A percentile compares a stretch with the other conserved stretches of the same genome.
Evolutionary conservation across 805 yeast species (phyloP).

Genomic region (Lachancea mirantina): DNA sequence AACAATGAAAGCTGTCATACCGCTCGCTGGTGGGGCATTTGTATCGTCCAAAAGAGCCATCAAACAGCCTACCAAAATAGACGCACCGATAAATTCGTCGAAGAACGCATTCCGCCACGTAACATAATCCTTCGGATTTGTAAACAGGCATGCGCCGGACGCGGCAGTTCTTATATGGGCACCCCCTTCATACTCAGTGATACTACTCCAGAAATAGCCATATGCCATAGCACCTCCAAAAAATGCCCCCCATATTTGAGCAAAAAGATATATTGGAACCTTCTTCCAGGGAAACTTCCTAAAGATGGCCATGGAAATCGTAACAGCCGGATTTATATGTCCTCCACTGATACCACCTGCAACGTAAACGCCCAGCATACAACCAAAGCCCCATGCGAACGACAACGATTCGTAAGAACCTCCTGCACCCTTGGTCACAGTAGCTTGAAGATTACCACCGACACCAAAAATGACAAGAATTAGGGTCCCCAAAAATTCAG

Average conservation of each 20-base stretch:
- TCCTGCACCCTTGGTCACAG: conserved; percentile 30
- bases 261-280: conserved; percentile 35
- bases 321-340: conserved; percentile 43
- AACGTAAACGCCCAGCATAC: conserved; percentile 38
- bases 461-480: conserved; percentile 39
- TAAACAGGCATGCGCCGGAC: conserved; percentile 38
- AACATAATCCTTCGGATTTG: conserved; percentile 34
- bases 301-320: conserved; percentile 37
- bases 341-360: conserved; percentile 46
- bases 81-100: conserved; percentile 37
- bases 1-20: conserved; percentile 37
- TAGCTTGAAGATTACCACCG: conserved; percentile 22
- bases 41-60: conserved; percentile 39
- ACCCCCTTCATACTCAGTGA: conserved; percentile 11
- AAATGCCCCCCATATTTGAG: conserved; percentile 40
- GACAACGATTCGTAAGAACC: conserved; percentile 35
- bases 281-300: conserved; percentile 43
- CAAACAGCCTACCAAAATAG: conserved; percentile 36
- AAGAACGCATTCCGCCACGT: conserved; percentile 35
- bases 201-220: conserved; percentile 34
- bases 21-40: conserved; percentile 34
- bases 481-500: conserved; percentile 40
- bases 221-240: conserved; percentile 38
- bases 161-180: conserved; percentile 15
- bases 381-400: conserved; percentile 42